Base-by-base conservation (phyloP, 2,329 filamentous ascomycete species). In the Coniochaeta ligniaria region DNA sequence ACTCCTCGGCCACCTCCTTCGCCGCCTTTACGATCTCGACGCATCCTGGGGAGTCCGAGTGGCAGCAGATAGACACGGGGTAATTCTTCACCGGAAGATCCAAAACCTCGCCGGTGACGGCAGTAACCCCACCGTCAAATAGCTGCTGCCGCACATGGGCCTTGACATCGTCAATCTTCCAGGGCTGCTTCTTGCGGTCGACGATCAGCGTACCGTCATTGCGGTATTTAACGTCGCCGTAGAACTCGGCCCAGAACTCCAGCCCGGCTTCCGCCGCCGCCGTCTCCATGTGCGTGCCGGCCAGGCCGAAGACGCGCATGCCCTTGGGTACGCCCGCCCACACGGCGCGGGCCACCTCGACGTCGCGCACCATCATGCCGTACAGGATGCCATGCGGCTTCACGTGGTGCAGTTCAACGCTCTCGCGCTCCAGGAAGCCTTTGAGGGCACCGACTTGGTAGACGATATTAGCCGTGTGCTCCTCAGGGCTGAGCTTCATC, bases 401-500 rank as follows among this genome's bases (percentile, higher is more conserved):
- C 45, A 88, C 80, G 64, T 88, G 86, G 64, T 85, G 77, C 28
- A 89, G 70, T 16, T 75, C 72, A 7, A 87, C 71, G 16, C 75
- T 77, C 65, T 87, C 85, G 0, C 77, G 78, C 36, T 83, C 79
- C 2, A 88, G 73, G 63, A 88, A 84, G 1, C 74, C 85, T 62
- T 83, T 80, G 1, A 88, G 73, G 0, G 85, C 84, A 1, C 86
- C 86, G 36, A 89, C 79, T 67, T 88, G 86, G 70, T 88, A 89
- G 35, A 85, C 71, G 0, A 82, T 77, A 63, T 82, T 80, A 8
- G 83, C 82, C 1, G 81, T 82, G 62, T 84, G 73, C 65, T 87
- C 84, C 20, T 82, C 80, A 1, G 81, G 76, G 1, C 76, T 73
- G 66, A 88, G 76, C 52, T 83, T 80, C 70, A 89, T 87, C 63